Evolutionary conservation across 352 stramenopile species (phyloP).

Genomic region (Phytopythium oedochilum): DNA sequence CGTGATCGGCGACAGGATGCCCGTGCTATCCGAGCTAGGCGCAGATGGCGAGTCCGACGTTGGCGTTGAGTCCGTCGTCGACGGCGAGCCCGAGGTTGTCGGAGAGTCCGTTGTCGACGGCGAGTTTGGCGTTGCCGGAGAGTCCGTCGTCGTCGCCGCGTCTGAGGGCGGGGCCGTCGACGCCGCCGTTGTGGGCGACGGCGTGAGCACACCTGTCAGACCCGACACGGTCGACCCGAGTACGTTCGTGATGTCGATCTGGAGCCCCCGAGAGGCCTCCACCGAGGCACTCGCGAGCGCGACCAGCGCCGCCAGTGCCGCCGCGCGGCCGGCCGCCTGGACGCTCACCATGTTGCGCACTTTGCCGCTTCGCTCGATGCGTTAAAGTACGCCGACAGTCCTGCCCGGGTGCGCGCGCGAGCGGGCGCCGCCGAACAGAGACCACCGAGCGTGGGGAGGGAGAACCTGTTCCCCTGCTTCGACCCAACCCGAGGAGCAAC

Average conservation of each 20-base stretch:
- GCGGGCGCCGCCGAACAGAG: not conserved
- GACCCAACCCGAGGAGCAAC: not conserved
- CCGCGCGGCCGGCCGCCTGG: not conserved
- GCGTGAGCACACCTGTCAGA: not conserved
- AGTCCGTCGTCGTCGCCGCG: not conserved
- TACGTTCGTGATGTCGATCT: constrained; percentile 1
- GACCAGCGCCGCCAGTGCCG: not conserved
- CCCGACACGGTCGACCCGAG: not conserved
- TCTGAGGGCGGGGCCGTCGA: not conserved
- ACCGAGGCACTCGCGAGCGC: not conserved
- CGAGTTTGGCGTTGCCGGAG: not conserved
- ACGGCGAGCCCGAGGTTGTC: not conserved
- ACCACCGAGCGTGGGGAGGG: not conserved
- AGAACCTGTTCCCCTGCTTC: not conserved
- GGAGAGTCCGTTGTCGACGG: not conserved
- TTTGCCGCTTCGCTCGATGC: not conserved
- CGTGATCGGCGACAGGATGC: not conserved
- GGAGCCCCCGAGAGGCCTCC: not conserved
- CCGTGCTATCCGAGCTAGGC: not conserved
- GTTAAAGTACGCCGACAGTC: not conserved
- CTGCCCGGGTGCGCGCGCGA: not conserved
- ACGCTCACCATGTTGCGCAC: constrained; percentile 1
- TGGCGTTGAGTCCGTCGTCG: not conserved
- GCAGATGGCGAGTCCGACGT: not conserved
- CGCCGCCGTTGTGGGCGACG: not conserved